Base-by-base conservation (phyloP, 2,329 filamentous ascomycete species). In the Calonectria multiphialidica region DNA sequence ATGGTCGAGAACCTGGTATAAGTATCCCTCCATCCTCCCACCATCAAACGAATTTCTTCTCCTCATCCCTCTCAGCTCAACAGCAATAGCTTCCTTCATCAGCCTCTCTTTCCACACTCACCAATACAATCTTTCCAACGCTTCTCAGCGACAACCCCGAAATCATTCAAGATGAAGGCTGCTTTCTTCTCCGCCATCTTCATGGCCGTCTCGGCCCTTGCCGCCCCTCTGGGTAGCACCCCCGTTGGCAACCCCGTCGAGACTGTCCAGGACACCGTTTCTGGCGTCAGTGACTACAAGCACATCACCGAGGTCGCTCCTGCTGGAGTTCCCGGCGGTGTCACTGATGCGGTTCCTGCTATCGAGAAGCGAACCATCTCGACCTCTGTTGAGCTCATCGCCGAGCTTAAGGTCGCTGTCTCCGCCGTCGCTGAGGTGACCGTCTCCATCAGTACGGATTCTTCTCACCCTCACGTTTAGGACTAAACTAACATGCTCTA, bases 41-140 rank as follows among this genome's bases (percentile, higher is more conserved):
- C 33, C 33, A 15, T 18, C 13, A 23, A 40, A 15, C 21, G 8
- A 23, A 9, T n/a, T 40, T 40, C 21, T 18, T 25, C 13, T 59
- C 53, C 53, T 59, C 53, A 59, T 59, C 53, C 53, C 53, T 40
- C 13, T 59, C 53, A 35, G 53, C 53, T 59, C 53, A 40, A 40
- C 53, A 59, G 53, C 53, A 59, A 40, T 33, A 59, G 53, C 53
- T 23, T 59, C 53, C 35, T 59, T 37, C 33, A 13, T 37, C 13
- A 53, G 49, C 16, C 53, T 37, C 30, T 59, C 53, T 40, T 57
- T 57, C 2, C 35, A 12, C 7, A 59, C 53, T 59, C 53, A 59
- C 53, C 53, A 37, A 59, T 59, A 59, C 53, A 59, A 40, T 59
- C 53, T 5, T 55, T 55, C 23, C 35, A 37, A 57, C 53, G 35